Base-by-base conservation (phyloP, 2,329 filamentous ascomycete species). In the Cladophialophora immunda region DNA sequence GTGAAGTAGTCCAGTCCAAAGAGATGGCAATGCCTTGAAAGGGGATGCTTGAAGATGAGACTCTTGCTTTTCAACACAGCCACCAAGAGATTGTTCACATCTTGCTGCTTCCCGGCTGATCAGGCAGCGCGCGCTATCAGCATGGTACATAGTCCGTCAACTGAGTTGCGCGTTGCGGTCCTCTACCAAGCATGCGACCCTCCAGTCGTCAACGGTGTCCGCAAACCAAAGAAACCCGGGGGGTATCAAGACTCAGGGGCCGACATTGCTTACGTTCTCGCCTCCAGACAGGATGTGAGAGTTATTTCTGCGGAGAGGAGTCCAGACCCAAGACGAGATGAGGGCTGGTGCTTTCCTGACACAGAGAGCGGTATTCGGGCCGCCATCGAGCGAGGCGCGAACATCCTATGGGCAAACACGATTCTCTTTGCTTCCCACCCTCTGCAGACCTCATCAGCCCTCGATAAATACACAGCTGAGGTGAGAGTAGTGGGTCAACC, bases 331-430 rank as follows among this genome's bases (percentile, higher is more conserved):
- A 62, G 60, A 3, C 64, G 70, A 1, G 70, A 80, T 3, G 58
- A 72, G 36, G 76, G 77, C 4, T 83, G 81, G 81, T 78, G 76
- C 53, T 83, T 81, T 64, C 77, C 81, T 2, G 81, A 83, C 65
- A 81, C 78, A 7, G 79, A 82, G 64, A 74, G 75, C 2, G 81
- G 81, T 1, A 80, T 83, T n/a, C 53, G 79, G 0, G 65, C 73
- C 3, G 82, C 82, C 0, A 58, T 84, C 1, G 59, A 77, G 2
- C 72, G 73, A 41, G 81, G 81, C 0, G 79, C 80, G 0, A 85
- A 80, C 1, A 79, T 82, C 68, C 72, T 85, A 2, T 85, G 83
- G 82, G 81, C 82, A 1, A 85, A 85, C 68, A 85, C 83, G 0
- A 81, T 85, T 47, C 72, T 85, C 0, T 85, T 85, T 69, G 76